Evolutionary conservation across 495 filamentous ascomycete species (phyloP).

Genomic region (Aspergillus carlsbadensis): DNA sequence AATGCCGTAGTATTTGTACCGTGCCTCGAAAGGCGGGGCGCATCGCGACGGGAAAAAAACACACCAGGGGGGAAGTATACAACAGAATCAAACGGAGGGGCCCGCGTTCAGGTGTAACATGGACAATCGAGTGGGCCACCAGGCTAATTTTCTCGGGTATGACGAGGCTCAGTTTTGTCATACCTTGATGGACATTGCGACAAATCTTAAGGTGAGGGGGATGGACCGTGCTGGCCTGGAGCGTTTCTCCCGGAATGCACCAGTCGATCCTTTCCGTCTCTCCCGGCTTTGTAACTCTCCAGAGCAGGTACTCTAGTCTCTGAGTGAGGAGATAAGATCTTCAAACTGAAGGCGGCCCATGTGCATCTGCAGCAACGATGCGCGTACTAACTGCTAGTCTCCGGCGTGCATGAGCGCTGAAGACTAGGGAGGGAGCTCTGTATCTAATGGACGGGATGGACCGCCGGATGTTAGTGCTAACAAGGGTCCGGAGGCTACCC

Average conservation of each 20-base stretch:
- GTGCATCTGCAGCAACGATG: slow-evolving; percentile 1
- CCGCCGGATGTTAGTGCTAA: background rate
- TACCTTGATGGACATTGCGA: background rate
- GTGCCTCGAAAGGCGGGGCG: background rate
- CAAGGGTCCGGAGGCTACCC: too few relatives aligned
- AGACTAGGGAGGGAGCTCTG: background rate
- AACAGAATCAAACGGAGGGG: background rate
- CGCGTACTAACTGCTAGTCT: slow-evolving; percentile 7
- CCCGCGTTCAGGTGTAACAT: background rate
- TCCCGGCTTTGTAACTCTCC: background rate
- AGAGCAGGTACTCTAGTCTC: background rate
- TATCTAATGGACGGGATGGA: slow-evolving; percentile 1
- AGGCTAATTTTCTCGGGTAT: slow-evolving; percentile 4
- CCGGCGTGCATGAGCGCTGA: slow-evolving; percentile 1
- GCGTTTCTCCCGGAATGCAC: slow-evolving; percentile 8
- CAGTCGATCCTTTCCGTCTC: background rate
- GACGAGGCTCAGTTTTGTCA: slow-evolving; percentile 4
- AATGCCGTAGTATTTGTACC: background rate
- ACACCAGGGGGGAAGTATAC: background rate
- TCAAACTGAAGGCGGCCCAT: background rate
- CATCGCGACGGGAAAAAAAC: too few relatives aligned
- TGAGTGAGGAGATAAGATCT: slow-evolving; percentile 5
- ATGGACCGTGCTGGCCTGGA: slow-evolving; percentile 6
- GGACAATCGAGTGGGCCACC: background rate
- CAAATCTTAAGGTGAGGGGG: background rate